These are phyloP conservation scores for Tetradesmus obliquus DNA, from an alignment of 139 green algal genomes.

Conservation along the genomic window DNA sequence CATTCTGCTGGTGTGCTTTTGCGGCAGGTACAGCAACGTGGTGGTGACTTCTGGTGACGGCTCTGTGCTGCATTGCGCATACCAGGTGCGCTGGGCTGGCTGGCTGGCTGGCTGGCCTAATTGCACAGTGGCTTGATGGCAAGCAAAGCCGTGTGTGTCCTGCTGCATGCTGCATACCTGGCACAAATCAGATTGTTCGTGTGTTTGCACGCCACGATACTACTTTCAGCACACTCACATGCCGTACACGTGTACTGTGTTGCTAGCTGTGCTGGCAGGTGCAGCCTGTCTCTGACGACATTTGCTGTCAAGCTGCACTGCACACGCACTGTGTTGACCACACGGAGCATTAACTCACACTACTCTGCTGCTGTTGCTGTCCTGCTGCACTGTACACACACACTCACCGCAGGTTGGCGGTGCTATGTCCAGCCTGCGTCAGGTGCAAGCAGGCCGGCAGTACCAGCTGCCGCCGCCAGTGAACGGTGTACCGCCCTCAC, in stretches of 20 bases:
- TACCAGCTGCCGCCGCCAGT: conserved; percentile 75
- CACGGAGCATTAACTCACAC: not conserved
- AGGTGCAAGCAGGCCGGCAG: conserved; percentile 73
- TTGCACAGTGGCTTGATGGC: too few species aligned
- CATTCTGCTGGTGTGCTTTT: not conserved
- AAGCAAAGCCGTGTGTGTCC: too few species aligned
- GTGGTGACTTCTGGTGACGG: conserved; percentile 59
- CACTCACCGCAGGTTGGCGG: conserved; percentile 66
- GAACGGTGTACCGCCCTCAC: conserved; percentile 65
- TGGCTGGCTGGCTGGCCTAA: not conserved
- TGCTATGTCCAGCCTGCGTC: conserved; percentile 74
- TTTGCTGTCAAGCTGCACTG: too few species aligned
- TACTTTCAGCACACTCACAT: too few species aligned
- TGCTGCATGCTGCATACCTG: too few species aligned
- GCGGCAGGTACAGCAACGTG: conserved; percentile 71
- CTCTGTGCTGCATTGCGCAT: conserved; percentile 58
- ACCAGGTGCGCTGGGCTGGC: conserved; percentile 57
- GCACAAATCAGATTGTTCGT: too few species aligned
- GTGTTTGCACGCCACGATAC: too few species aligned
- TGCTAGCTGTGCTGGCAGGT: too few species aligned
- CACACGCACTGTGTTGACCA: too few species aligned
- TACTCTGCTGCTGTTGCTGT: not conserved
- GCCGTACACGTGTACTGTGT: too few species aligned
- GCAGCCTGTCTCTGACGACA: too few species aligned
- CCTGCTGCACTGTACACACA: not conserved